Percentiles rank a stretch among this genome's conserved stretches.
Evolutionary conservation across 164 flowering plant species (phyloP).

Genomic region (Protea cynaroides): DNA sequence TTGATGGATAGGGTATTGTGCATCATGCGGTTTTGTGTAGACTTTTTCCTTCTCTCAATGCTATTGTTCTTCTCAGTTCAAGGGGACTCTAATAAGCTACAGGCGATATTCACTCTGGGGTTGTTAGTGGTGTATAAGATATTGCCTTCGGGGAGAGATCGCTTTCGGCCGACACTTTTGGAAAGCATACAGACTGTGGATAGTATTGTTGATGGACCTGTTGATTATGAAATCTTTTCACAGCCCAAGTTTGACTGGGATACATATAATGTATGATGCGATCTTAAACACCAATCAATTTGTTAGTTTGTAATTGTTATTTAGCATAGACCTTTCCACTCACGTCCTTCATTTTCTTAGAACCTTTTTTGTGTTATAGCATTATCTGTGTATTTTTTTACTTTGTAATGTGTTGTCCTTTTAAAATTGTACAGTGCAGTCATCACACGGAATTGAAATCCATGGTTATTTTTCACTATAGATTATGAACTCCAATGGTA

Average conservation of each 20-base stretch:
- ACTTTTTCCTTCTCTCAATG: slow-evolving; percentile 83
- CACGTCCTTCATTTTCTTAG: not conserved
- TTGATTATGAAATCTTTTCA: slow-evolving; percentile 86
- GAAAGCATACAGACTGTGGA: slow-evolving; percentile 78
- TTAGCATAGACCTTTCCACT: not conserved
- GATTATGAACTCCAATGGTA: too few relatives aligned
- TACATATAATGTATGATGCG: slow-evolving; percentile 42
- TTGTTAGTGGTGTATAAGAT: slow-evolving; percentile 68
- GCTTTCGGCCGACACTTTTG: slow-evolving; percentile 60
- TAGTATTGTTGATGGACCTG: slow-evolving; percentile 60
- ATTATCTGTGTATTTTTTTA: not conserved
- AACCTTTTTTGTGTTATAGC: not conserved
- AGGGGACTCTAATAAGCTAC: slow-evolving; percentile 89
- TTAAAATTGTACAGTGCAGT: not conserved
- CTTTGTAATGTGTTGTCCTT: not conserved
- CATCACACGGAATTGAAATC: too few relatives aligned
- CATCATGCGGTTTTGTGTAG: slow-evolving; percentile 90
- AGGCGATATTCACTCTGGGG: slow-evolving; percentile 88
- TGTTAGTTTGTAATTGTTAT: slow-evolving; percentile 4
- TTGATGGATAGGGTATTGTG: slow-evolving; percentile 87
- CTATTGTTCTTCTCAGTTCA: slow-evolving; percentile 82
- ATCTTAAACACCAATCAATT: not conserved
- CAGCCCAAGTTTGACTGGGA: slow-evolving; percentile 96
- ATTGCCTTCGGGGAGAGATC: slow-evolving; percentile 65
- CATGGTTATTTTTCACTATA: too few relatives aligned